Base-by-base conservation (phyloP, 345 rosid genomes). In the Hypericum androsaemum region DNA sequence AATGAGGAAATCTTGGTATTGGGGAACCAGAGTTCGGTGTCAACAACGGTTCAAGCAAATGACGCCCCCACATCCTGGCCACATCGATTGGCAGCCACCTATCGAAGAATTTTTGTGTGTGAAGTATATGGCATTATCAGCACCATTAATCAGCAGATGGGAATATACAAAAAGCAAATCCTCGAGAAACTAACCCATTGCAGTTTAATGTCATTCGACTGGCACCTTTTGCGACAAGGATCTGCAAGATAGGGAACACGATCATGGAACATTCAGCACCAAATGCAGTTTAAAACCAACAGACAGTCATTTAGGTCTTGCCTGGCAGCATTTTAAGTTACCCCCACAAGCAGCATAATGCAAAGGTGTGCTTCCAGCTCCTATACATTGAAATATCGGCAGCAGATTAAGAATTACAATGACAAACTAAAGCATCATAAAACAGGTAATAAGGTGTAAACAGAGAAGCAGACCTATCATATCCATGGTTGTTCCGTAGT, bases 291-390 rank as follows among this genome's bases (percentile, higher is more conserved):
- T 17, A 54, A 14, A 50, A 47, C 15, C 42, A 36, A 12, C 35
- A 36, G 54, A 8, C 9, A 41, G 41, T 10, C 46, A 43, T 51
- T 48, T 7, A 43, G 39, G 60, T 74, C 74, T 77, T 78, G 74
- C 97, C 87, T 92, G 97, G 69, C 97, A 92, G 65, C 98, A 85
- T 59, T 92, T 88, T 41, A 88, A 76, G 67, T 85, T 85, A 51
- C 98, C 97, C 58, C 98, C 97, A 65, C 98, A 88, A 54, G 97
- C 98, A 39, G 98, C 95, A 58, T 83, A 92, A 41, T 92, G 98
- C 75, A 92, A 78, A 54, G 98, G 95, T 48, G 95, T 85, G 76
- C 97, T 88, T 64, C 97, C 98, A 7, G 98, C 96, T 65, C 98
- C 98, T 92, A 58, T 35, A 68, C 44, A 41, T 22, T 57, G 10